Evolutionary conservation across 257 asterid genomes (phyloP).

Genomic region (Perilla frutescens): DNA sequence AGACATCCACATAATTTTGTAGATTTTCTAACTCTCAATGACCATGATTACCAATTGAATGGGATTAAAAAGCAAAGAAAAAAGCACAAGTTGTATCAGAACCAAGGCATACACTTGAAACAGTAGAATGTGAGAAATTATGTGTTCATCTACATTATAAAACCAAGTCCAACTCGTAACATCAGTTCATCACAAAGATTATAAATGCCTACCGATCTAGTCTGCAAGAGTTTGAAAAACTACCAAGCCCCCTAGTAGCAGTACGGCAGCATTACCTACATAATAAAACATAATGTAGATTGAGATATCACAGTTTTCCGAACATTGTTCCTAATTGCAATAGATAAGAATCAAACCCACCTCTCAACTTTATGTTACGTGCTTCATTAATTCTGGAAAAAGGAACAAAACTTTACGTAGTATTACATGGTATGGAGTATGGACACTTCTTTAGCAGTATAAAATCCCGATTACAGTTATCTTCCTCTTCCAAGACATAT

Average conservation of each 20-base stretch:
- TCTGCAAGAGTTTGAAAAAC: constrained; percentile 1
- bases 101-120: too few species aligned
- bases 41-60: too few species aligned
- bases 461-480: constrained; percentile 10
- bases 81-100: too few species aligned
- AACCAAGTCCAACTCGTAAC: constrained; percentile 17
- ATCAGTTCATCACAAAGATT: constrained; percentile 3
- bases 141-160: neutral
- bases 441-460: constrained; percentile 25
- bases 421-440: neutral
- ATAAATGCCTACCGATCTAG: constrained; percentile 6
- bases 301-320: neutral
- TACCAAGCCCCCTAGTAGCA: neutral
- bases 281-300: constrained; percentile 7
- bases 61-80: too few species aligned
- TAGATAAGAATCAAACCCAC: neutral
- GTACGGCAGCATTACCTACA: too few species aligned
- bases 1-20: too few species aligned
- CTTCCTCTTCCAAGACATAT: constrained; percentile 9
- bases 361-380: neutral
- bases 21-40: too few species aligned
- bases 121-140: too few species aligned
- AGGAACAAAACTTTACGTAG: neutral
- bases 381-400: constrained; percentile 2
- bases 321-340: constrained; percentile 3